Evolutionary conservation across 805 yeast species (phyloP).

Genomic region (Grigorovia transvaalensis): DNA sequence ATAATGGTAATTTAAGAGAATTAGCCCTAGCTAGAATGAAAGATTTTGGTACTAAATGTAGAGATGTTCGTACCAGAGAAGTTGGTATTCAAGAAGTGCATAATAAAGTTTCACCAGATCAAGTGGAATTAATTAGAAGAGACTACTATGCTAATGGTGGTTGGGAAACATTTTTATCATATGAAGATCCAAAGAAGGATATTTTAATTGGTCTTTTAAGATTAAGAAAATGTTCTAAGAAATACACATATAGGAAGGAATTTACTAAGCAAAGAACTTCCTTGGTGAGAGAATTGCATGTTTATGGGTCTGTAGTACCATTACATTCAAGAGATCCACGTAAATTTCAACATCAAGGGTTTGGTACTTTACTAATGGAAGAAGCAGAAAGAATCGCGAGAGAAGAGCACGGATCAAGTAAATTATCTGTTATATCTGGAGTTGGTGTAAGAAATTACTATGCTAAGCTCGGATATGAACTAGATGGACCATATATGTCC

Average conservation of each 20-base stretch:
- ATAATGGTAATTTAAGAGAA: conserved; percentile 92
- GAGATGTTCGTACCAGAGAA: conserved; percentile 95
- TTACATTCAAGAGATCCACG: conserved; percentile 93
- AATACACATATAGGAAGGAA: conserved; percentile 85
- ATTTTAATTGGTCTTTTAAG: conserved; percentile 85
- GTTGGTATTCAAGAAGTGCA: conserved; percentile 98
- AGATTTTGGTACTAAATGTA: conserved; percentile 90
- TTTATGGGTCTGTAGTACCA: conserved; percentile 95
- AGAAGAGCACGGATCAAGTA: conserved; percentile 88
- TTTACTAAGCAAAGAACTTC: conserved; percentile 77
- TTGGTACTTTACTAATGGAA: conserved; percentile 94
- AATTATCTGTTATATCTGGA: conserved; percentile 90
- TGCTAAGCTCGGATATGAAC: conserved; percentile 77
- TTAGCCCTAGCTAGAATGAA: conserved; percentile 95
- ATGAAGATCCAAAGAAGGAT: conserved; percentile 96
- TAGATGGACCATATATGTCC: conserved; percentile 99
- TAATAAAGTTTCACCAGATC: conserved; percentile 93
- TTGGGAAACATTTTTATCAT: conserved; percentile 94
- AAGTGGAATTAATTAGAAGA: conserved; percentile 87
- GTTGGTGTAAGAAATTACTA: conserved; percentile 97
- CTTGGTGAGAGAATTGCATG: conserved; percentile 93
- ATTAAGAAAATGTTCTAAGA: conserved; percentile 78
- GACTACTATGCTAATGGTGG: conserved; percentile 97
- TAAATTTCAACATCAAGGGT: conserved; percentile 98
- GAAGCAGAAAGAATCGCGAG: conserved; percentile 94